Conservation (phyloP, 148 eudicot genomes). For the Rhododendron vialii region DNA sequence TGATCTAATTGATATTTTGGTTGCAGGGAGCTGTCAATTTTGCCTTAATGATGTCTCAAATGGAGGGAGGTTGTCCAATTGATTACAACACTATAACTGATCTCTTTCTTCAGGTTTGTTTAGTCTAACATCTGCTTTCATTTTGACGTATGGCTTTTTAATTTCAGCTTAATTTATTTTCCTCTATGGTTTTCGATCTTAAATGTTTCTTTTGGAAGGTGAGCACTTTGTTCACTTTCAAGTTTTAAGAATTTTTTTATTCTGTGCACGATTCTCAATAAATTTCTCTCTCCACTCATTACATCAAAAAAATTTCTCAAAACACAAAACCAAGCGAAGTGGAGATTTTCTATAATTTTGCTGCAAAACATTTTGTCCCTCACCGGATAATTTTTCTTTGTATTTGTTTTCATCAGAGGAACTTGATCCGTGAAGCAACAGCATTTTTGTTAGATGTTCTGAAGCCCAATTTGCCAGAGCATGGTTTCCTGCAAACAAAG, state of each 20-base stretch:
- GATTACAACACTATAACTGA: constrained; percentile 89
- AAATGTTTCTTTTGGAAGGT: not conserved
- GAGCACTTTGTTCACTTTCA: too few relatives aligned
- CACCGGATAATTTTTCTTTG: not conserved
- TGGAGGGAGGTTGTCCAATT: constrained; percentile 92
- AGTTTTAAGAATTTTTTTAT: too few relatives aligned
- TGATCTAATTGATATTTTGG: constrained; percentile 7
- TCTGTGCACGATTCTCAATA: too few relatives aligned
- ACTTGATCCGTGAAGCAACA: constrained; percentile 91
- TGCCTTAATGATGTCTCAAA: constrained; percentile 96
- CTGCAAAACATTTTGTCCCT: not conserved
- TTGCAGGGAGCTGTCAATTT: constrained; percentile 95
- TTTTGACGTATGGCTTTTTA: not conserved
- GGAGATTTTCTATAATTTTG: not conserved
- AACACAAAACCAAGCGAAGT: too few relatives aligned
- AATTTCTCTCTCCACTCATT: too few relatives aligned
- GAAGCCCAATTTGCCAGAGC: constrained; percentile 89
- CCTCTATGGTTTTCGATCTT: not conserved
- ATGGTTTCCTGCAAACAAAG: constrained; percentile 83
- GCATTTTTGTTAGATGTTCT: constrained; percentile 86
- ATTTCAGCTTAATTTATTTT: not conserved
- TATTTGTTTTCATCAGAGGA: constrained; percentile 49
- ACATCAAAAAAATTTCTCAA: too few relatives aligned
- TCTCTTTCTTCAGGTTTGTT: constrained; percentile 83
- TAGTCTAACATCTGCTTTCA: not conserved